A percentile compares a stretch with the other conserved stretches of the same genome.
Conservation (phyloP, 2,329 filamentous ascomycete genomes). For the Polychaeton citri region DNA sequence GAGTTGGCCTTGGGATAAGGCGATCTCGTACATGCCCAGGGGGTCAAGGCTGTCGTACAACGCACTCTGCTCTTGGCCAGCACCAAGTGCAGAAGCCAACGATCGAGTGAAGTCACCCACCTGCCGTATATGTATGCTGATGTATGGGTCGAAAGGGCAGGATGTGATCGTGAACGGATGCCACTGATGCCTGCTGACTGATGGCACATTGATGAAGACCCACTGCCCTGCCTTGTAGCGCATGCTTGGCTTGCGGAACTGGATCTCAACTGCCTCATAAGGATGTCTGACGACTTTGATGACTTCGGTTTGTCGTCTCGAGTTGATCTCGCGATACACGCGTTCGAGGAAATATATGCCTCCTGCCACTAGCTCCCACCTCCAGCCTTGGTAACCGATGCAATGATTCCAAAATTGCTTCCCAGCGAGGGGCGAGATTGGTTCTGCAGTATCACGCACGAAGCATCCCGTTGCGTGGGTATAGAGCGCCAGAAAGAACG, state of each 20-base stretch:
- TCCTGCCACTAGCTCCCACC: slow-evolving; percentile 85
- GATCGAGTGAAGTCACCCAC: slow-evolving; percentile 90
- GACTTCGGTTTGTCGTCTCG: slow-evolving; percentile 73
- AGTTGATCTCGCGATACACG: slow-evolving; percentile 79
- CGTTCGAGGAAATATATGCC: slow-evolving; percentile 78
- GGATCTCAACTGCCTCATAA: slow-evolving; percentile 92
- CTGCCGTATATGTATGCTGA: slow-evolving; percentile 89
- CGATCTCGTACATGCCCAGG: slow-evolving; percentile 95
- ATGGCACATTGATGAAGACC: slow-evolving; percentile 89
- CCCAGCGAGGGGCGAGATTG: slow-evolving; percentile 74
- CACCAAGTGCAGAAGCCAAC: slow-evolving; percentile 93
- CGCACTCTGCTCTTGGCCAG: slow-evolving; percentile 73
- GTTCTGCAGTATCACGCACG: slow-evolving; percentile 63
- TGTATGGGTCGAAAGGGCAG: slow-evolving; percentile 88
- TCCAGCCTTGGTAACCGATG: slow-evolving; percentile 89
- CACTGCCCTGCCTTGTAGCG: slow-evolving; percentile 97
- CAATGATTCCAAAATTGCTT: slow-evolving; percentile 80
- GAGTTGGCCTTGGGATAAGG: slow-evolving; percentile 78
- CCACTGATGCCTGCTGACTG: slow-evolving; percentile 83
- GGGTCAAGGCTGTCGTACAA: slow-evolving; percentile 84
- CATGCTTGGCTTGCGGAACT: slow-evolving; percentile 93
- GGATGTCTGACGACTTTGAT: slow-evolving; percentile 90
- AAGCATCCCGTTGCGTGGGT: slow-evolving; percentile 95
- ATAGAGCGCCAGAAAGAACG: slow-evolving; percentile 85
- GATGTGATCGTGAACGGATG: slow-evolving; percentile 99